Percentiles rank a stretch among this genome's conserved stretches.
Evolutionary conservation across 345 rosid species (phyloP).

Genomic region (Eucalyptus cloeziana): DNA sequence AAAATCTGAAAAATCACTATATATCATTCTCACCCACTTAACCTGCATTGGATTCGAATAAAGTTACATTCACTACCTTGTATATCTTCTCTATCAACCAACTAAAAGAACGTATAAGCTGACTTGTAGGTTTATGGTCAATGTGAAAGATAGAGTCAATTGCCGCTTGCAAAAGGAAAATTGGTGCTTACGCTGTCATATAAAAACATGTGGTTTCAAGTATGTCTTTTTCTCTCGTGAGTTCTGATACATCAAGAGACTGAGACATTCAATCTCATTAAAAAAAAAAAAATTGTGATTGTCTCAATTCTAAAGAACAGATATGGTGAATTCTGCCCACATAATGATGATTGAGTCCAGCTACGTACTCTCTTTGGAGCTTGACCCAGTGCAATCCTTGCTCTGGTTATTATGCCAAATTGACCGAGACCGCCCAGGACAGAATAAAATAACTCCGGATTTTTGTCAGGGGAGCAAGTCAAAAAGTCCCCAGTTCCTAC

Average conservation of each 20-base stretch:
- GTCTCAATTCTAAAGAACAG: not conserved
- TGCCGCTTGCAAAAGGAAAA: not conserved
- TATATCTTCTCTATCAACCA: not conserved
- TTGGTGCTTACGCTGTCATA: not conserved
- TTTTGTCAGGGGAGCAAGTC: not conserved
- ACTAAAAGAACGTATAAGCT: not conserved
- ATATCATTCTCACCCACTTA: not conserved
- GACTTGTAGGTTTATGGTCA: not conserved
- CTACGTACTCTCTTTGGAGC: not conserved
- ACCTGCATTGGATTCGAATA: not conserved
- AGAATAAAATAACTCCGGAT: not conserved
- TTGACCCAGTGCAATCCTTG: not conserved
- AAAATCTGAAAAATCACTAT: not conserved
- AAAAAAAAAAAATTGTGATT: not conserved
- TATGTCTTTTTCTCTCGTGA: not conserved
- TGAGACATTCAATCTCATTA: not conserved
- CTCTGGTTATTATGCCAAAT: slow-evolving; percentile 1
- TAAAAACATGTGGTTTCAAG: not conserved
- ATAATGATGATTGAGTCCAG: not conserved
- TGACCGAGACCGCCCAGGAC: slow-evolving; percentile 1
- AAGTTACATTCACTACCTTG: not conserved
- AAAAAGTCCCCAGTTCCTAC: not conserved
- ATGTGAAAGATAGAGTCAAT: not conserved
- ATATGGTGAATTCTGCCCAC: not conserved
- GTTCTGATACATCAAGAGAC: not conserved